phyloP scores from a whole-genome alignment of 2,329 filamentous ascomycete species.

The Blastomyces parvus region DNA sequence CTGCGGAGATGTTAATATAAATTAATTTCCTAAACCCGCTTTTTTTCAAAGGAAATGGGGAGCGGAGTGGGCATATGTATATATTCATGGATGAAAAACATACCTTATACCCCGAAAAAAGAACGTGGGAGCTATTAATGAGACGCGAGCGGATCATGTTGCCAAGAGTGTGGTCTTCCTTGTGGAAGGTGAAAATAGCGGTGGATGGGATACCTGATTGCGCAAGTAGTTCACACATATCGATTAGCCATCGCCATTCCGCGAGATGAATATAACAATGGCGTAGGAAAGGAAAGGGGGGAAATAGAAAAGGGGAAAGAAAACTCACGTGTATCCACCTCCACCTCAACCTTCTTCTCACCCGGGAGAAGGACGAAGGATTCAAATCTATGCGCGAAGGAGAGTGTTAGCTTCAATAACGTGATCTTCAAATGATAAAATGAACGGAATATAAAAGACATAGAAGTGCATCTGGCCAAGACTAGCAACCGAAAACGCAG shows the following conservation, averaged over 20 bases:
- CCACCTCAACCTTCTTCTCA: slow-evolving; percentile 88
- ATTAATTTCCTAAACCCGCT: too few relatives aligned
- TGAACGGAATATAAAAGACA: not conserved
- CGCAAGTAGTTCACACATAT: not conserved
- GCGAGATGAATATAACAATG: not conserved
- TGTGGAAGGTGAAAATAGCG: slow-evolving; percentile 90
- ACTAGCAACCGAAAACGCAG: not conserved
- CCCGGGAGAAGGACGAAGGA: slow-evolving; percentile 77
- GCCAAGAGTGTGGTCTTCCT: slow-evolving; percentile 92
- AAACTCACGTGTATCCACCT: slow-evolving; percentile 73
- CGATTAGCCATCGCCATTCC: not conserved
- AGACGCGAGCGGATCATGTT: slow-evolving; percentile 83
- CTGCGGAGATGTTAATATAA: slow-evolving; percentile 18
- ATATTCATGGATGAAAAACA: slow-evolving; percentile 23
- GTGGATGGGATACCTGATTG: slow-evolving; percentile 77
- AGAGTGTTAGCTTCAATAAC: not conserved
- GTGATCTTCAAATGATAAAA: not conserved
- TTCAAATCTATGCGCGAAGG: slow-evolving; percentile 63
- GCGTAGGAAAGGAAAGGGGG: slow-evolving; percentile 14
- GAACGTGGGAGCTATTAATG: slow-evolving; percentile 70
- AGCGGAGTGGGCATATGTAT: not conserved
- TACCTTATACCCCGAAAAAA: slow-evolving; percentile 90
- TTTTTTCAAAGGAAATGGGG: too few relatives aligned
- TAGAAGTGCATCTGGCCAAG: not conserved
- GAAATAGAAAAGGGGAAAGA: not conserved